Evolutionary conservation across 2,329 filamentous ascomycete species (phyloP).

Genomic region (Myriosclerotinia duriaeana): DNA sequence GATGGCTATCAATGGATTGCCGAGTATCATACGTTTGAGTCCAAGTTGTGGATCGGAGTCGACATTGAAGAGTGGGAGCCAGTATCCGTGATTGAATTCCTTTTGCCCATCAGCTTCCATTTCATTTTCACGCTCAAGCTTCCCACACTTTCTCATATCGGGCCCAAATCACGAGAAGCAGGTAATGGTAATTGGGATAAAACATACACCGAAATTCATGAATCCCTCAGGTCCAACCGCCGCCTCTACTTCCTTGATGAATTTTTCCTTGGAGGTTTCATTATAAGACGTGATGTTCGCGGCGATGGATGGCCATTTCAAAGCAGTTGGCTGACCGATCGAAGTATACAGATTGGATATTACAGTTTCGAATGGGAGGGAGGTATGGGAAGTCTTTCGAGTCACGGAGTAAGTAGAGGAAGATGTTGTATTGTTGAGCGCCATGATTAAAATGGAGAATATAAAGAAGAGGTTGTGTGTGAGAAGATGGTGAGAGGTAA

Average conservation of each 20-base stretch:
- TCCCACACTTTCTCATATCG: neutral
- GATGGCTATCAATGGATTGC: conserved; percentile 34
- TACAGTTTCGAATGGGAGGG: conserved; percentile 25
- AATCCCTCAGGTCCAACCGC: conserved; percentile 31
- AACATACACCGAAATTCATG: conserved; percentile 31
- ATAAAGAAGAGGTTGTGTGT: neutral
- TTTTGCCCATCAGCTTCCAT: conserved; percentile 3
- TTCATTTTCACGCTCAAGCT: neutral
- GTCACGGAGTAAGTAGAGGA: conserved; percentile 18
- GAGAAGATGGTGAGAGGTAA: neutral
- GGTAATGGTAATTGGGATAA: neutral
- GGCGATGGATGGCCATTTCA: conserved; percentile 16
- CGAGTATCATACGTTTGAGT: conserved; percentile 31
- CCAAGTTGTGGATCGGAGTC: conserved; percentile 24
- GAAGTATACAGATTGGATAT: conserved; percentile 28
- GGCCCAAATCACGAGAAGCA: neutral
- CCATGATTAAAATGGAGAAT: neutral
- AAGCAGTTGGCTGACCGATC: conserved; percentile 24
- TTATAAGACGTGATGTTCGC: conserved; percentile 22
- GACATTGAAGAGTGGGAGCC: conserved; percentile 30
- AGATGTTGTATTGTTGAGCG: neutral
- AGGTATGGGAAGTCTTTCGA: conserved; percentile 22
- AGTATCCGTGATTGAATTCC: conserved; percentile 32
- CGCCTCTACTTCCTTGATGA: conserved; percentile 18
- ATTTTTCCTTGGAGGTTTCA: conserved; percentile 23